phyloP scores from a whole-genome alignment of 345 rosid genomes.

The Raphanus raphanistrum region DNA sequence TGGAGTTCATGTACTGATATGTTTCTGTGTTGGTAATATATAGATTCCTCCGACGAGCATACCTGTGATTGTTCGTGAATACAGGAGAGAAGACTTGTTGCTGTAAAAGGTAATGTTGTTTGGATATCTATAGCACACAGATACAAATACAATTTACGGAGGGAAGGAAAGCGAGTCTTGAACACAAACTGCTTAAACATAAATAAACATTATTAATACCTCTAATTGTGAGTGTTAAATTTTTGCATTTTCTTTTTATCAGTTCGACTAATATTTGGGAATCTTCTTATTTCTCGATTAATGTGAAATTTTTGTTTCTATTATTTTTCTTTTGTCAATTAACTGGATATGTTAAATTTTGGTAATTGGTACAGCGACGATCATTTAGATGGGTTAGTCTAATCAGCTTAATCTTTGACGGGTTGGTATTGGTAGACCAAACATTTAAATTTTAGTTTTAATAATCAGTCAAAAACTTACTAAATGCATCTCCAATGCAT shows the following conservation, averaged over 20 bases:
- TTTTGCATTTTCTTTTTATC: neutral
- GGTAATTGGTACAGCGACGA: neutral
- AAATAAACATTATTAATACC: slow-evolving; percentile 5
- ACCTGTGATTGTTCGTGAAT: slow-evolving; percentile 73
- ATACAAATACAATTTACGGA: neutral
- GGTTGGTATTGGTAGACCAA: neutral
- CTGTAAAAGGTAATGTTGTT: slow-evolving; percentile 39
- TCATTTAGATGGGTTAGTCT: neutral
- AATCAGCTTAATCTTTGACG: neutral
- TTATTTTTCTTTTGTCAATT: neutral
- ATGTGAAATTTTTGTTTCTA: slow-evolving; percentile 8
- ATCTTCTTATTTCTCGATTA: neutral
- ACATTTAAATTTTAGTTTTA: neutral
- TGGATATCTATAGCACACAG: slow-evolving; percentile 17
- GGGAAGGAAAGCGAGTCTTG: slow-evolving; percentile 5
- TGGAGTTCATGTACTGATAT: neutral
- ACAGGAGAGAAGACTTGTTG: slow-evolving; percentile 58
- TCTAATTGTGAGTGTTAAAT: neutral
- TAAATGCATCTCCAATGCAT: too few species aligned
- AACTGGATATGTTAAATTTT: neutral
- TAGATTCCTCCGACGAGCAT: slow-evolving; percentile 84
- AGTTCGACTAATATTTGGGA: neutral
- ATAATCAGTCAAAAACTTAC: neutral
- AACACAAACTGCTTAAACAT: neutral
- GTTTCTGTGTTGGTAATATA: slow-evolving; percentile 2